Conservation (phyloP, 2,329 filamentous ascomycete genomes). For the Onygenales sp. region DNA sequence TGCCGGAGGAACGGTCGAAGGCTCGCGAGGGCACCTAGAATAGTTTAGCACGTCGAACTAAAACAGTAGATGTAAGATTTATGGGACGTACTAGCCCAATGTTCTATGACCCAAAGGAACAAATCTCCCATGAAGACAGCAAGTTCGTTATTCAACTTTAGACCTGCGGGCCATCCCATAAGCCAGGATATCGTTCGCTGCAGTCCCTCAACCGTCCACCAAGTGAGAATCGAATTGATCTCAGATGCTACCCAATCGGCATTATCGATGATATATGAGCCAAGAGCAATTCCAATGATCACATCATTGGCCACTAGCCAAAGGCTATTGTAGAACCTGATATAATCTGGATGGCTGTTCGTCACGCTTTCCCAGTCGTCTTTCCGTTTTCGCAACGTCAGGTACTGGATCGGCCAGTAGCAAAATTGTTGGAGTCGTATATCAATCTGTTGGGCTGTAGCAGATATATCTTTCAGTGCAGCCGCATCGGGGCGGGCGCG, state of each 20-base stretch:
- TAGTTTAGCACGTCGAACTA: conserved; percentile 9
- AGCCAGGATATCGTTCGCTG: conserved; percentile 88
- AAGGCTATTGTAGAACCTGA: conserved; percentile 95
- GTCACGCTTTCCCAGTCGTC: conserved; percentile 93
- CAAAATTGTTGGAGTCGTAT: conserved; percentile 96
- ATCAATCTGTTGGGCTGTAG: conserved; percentile 93
- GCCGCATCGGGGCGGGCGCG: conserved; percentile 65
- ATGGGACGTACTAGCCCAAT: conserved; percentile 68
- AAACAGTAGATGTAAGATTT: neutral
- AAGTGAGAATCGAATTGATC: conserved; percentile 64
- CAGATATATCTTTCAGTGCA: conserved; percentile 89
- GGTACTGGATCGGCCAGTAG: conserved; percentile 96
- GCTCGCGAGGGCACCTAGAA: conserved; percentile 61
- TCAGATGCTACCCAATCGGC: conserved; percentile 70
- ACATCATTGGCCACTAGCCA: conserved; percentile 99
- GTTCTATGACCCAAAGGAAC: conserved; percentile 97
- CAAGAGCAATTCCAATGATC: conserved; percentile 93
- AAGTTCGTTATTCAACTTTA: conserved; percentile 91
- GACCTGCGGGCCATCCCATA: conserved; percentile 86
- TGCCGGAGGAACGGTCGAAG: conserved; percentile 72
- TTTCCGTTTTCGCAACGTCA: conserved; percentile 80
- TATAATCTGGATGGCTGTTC: conserved; percentile 92
- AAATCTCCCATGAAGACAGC: conserved; percentile 90
- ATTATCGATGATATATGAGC: conserved; percentile 96
- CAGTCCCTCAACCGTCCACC: conserved; percentile 81